A percentile compares a stretch with the other conserved stretches of the same genome.
These are phyloP conservation scores for Bassia scoparia DNA, from an alignment of 148 eudicot species.

Conservation along the genomic window DNA sequence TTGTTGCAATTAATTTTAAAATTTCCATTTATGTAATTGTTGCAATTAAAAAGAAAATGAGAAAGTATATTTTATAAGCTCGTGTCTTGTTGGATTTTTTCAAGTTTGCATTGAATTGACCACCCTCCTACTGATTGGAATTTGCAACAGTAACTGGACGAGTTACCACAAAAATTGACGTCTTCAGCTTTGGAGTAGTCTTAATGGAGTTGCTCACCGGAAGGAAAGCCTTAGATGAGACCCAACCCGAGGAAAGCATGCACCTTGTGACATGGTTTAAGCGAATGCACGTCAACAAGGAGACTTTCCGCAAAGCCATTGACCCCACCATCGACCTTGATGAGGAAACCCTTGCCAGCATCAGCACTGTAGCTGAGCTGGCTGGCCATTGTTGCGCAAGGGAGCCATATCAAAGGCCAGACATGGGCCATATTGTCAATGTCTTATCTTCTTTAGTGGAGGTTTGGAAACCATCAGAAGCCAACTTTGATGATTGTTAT, in stretches of 20 bases:
- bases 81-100: background rate
- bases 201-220: conserved; percentile 89
- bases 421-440: conserved; percentile 91
- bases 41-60: too few species aligned
- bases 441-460: conserved; percentile 86
- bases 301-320: conserved; percentile 75
- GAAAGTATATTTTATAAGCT: background rate
- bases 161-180: conserved; percentile 87
- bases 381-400: conserved; percentile 95
- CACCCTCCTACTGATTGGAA: background rate
- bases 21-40: too few species aligned
- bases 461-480: conserved; percentile 74
- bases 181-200: conserved; percentile 85
- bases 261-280: conserved; percentile 97
- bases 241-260: conserved; percentile 92
- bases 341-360: conserved; percentile 69
- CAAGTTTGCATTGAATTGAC: background rate
- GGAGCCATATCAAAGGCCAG: conserved; percentile 93
- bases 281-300: conserved; percentile 84
- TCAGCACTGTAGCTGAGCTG: conserved; percentile 85
- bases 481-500: conserved; percentile 58
- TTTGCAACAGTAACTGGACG: conserved; percentile 72
- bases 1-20: too few species aligned
- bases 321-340: conserved; percentile 67
- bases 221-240: conserved; percentile 83